Evolutionary conservation across 805 yeast species (phyloP).

Genomic region (Myxozyma neotropica): DNA sequence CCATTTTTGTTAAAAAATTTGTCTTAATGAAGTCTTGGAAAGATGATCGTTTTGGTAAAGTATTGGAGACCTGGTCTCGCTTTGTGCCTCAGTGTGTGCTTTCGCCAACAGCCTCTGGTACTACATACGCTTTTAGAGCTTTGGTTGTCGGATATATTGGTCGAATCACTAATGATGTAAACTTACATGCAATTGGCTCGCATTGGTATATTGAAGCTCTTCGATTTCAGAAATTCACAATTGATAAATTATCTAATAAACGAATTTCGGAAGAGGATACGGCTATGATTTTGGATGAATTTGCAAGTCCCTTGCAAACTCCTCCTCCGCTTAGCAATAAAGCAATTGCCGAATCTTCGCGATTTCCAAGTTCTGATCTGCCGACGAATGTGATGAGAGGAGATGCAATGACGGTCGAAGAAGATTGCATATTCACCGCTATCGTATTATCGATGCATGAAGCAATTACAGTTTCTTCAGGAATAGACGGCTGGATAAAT

Average conservation of each 20-base stretch:
- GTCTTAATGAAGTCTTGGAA: background rate
- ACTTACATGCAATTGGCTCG: background rate
- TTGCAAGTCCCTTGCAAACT: background rate
- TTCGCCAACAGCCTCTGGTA: background rate
- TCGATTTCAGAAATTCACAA: background rate
- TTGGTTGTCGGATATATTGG: background rate
- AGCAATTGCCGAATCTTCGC: no score
- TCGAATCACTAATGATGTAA: background rate
- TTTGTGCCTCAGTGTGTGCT: background rate
- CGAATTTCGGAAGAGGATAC: background rate
- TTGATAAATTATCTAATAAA: background rate
- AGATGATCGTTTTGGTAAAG: background rate
- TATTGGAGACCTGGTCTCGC: background rate
- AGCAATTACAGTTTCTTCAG: background rate
- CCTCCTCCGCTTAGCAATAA: background rate
- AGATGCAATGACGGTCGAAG: background rate
- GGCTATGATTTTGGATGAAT: background rate
- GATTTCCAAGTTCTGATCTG: no score
- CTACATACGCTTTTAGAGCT: background rate
- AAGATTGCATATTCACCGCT: background rate
- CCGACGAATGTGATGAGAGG: no score
- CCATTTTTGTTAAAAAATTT: background rate
- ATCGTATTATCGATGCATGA: background rate
- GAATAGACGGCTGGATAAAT: background rate
- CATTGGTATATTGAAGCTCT: background rate